Evolutionary conservation across 2,329 filamentous ascomycete genomes (phyloP).

Genomic region (Chaetomium sp.): DNA sequence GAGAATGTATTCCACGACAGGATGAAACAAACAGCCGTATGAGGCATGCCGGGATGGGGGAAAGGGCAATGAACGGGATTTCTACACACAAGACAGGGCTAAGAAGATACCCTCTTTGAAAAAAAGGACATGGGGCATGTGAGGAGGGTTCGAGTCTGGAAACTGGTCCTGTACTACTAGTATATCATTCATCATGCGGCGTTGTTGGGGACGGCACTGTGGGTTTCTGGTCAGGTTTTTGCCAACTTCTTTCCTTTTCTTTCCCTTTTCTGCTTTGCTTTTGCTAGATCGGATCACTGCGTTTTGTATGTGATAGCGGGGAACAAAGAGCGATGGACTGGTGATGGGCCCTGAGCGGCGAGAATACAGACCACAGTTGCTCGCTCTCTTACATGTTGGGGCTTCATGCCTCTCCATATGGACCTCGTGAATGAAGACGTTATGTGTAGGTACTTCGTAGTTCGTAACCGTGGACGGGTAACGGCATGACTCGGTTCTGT

Average conservation of each 20-base stretch:
- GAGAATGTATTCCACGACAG: not conserved
- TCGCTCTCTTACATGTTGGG: not conserved
- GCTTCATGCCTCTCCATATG: not conserved
- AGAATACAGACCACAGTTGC: conserved; percentile 9
- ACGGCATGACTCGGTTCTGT: too few relatives aligned
- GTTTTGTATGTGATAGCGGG: not conserved
- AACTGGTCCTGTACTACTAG: conserved; percentile 18
- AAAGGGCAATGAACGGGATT: not conserved
- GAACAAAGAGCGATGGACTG: not conserved
- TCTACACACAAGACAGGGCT: not conserved
- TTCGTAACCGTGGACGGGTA: too few relatives aligned
- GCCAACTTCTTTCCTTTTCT: not conserved
- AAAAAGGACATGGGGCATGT: conserved; percentile 2
- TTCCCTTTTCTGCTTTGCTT: not conserved
- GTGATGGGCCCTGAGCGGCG: not conserved
- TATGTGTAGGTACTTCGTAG: too few relatives aligned
- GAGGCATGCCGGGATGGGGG: not conserved
- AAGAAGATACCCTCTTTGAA: not conserved
- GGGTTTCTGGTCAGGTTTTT: not conserved
- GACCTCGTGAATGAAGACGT: too few relatives aligned
- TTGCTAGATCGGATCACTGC: not conserved
- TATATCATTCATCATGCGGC: conserved; percentile 3
- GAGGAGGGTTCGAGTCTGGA: not conserved
- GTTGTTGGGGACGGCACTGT: conserved; percentile 5
- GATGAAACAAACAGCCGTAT: not conserved